A percentile compares a stretch with the other conserved stretches of the same genome.
These are phyloP conservation scores for Jatropha curcas DNA, from an alignment of 345 rosid genomes.

Conservation along the genomic window DNA sequence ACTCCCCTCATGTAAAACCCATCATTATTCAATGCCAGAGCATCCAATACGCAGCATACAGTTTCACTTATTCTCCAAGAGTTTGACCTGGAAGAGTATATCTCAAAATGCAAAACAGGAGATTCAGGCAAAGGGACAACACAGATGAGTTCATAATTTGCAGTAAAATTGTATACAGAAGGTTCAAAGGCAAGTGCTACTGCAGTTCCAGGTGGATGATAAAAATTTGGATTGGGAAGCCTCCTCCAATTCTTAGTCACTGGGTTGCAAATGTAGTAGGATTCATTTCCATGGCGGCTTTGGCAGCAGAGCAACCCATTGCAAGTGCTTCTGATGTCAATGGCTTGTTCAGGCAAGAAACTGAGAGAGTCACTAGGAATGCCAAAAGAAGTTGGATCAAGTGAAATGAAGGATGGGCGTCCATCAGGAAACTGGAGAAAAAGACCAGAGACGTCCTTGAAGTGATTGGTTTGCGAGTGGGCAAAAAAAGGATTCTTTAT, in stretches of 20 bases:
- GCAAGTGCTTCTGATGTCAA: constrained; percentile 29
- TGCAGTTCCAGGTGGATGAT: constrained; percentile 36
- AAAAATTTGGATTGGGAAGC: constrained; percentile 34
- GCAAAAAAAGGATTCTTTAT: constrained; percentile 40
- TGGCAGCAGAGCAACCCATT: constrained; percentile 48
- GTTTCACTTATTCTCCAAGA: constrained; percentile 38
- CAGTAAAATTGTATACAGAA: constrained; percentile 6
- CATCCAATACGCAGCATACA: constrained; percentile 23
- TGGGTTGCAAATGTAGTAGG: constrained; percentile 53
- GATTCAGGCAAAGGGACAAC: constrained; percentile 21
- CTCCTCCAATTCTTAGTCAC: constrained; percentile 34
- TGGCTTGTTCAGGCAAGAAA: constrained; percentile 31
- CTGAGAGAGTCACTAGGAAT: constrained; percentile 29
- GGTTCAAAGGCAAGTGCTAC: constrained; percentile 45
- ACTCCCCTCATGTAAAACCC: constrained; percentile 33
- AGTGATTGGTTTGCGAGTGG: constrained; percentile 35
- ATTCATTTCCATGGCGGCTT: background rate
- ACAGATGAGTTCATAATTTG: constrained; percentile 36
- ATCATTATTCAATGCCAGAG: background rate
- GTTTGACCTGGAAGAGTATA: constrained; percentile 42
- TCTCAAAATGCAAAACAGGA: constrained; percentile 32
- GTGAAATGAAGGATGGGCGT: constrained; percentile 32
- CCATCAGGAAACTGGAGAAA: constrained; percentile 29
- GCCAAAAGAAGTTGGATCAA: constrained; percentile 28
- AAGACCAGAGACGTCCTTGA: constrained; percentile 41